Base-by-base conservation (phyloP, 2,329 filamentous ascomycete genomes). In the Colletotrichum spinosum region DNA sequence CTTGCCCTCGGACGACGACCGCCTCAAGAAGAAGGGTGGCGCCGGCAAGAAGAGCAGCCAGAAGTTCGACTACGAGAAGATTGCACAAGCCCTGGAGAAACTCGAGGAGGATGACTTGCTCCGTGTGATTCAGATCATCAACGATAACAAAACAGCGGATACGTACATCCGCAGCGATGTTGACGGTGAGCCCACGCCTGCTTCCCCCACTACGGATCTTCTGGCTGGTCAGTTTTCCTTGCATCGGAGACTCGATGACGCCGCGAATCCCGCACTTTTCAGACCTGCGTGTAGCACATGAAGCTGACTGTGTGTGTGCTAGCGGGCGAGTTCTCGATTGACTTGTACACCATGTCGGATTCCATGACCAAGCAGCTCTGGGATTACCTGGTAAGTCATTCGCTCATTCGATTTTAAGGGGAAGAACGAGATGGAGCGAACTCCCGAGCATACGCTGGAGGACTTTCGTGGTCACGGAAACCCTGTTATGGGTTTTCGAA, bases 161-260 rank as follows among this genome's bases (percentile, higher is more conserved):
- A 97, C 95, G 1, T 98, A 97, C 80, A 97, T 95, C 54, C 94
- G 97, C 82, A 98, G 97, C 73, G 97, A 99, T 78, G 88, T 97
- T 63, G 96, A 99, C 74, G 92, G 93, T 97, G 82, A 81, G 64
- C 60, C 65, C 35, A 55, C 50, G 91, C 86, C 48, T 61, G 35
- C 66, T 60, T 57, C 62, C 45, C 55, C 63, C 63, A 38, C 55
- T 55, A 56, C 53, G 44, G 51, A 63, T 64, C 64, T 64, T 35
- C 13, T 63, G 60, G 54, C 54, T 55, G 64, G 64, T 67, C 60
- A 67, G 59, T 67, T 67, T 63, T 64, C 64, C 60, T 64, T 54
- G 60, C 54, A 50, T 64, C 46, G 38, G 51, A n/a, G 48, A 61
- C 25, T 53, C 35, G 33, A 55, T 13, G 45, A 38, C 17, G 58